Conservation (phyloP, 192 early-diverging fungal species). For the Physocladia obscura region DNA sequence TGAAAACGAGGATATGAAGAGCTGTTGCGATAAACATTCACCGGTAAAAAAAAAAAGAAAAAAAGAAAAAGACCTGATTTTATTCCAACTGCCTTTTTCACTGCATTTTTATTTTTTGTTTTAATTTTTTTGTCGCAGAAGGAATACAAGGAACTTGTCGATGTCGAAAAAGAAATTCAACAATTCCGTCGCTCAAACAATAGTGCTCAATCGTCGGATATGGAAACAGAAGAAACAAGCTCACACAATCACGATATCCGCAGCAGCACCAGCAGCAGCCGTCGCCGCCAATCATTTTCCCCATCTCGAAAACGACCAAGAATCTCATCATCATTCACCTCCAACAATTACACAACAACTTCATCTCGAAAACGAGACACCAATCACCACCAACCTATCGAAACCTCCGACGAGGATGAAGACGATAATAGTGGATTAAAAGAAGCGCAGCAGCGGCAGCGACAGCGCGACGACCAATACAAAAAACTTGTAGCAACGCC, state of each 20-base stretch:
- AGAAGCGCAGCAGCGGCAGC: background rate
- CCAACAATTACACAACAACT: no score
- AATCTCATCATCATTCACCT: no score
- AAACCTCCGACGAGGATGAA: slow-evolving; percentile 16
- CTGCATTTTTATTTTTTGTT: no score
- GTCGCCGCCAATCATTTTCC: background rate
- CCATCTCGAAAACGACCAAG: no score
- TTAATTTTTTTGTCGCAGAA: no score
- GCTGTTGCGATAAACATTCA: slow-evolving; percentile 89
- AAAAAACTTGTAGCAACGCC: slow-evolving; percentile 54
- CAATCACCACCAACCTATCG: no score
- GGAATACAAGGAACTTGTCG: slow-evolving; percentile 41
- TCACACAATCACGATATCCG: slow-evolving; percentile 2
- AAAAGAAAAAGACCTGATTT: background rate
- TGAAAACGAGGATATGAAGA: slow-evolving; percentile 61
- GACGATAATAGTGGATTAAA: background rate
- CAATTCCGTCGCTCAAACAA: slow-evolving; percentile 25
- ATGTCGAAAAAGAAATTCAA: slow-evolving; percentile 38
- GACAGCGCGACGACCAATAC: slow-evolving; percentile 51
- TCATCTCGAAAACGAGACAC: background rate
- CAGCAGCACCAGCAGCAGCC: background rate
- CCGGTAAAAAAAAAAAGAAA: slow-evolving; percentile 53
- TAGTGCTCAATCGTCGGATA: no score
- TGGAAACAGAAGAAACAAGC: background rate
- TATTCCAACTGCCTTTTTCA: background rate